Evolutionary conservation across 495 filamentous ascomycete species (phyloP).

Genomic region (Trypethelium eluteriae): DNA sequence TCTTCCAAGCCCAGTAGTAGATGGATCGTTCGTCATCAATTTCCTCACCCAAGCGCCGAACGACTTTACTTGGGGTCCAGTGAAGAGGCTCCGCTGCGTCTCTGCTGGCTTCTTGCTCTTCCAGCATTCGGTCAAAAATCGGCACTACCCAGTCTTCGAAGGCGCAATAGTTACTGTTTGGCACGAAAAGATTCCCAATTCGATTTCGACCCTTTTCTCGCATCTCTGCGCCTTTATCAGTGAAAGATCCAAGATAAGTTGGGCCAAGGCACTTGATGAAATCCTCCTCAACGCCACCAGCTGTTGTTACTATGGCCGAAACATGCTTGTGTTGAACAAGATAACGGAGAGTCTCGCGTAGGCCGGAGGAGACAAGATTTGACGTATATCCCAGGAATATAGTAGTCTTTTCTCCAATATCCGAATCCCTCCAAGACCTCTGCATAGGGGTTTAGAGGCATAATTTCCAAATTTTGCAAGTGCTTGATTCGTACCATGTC

Average conservation of each 20-base stretch:
- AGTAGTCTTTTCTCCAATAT: conserved; percentile 66
- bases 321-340: conserved; percentile 87
- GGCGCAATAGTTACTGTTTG: conserved; percentile 90
- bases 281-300: conserved; percentile 95
- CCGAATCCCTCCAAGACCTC: conserved; percentile 68
- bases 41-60: conserved; percentile 76
- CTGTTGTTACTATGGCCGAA: conserved; percentile 86
- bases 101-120: conserved; percentile 75
- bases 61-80: conserved; percentile 89
- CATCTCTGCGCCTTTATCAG: conserved; percentile 61
- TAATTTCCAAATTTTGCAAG: background rate
- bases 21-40: conserved; percentile 85
- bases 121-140: conserved; percentile 81
- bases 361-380: conserved; percentile 91
- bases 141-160: conserved; percentile 98
- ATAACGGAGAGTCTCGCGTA: conserved; percentile 84
- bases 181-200: conserved; percentile 93
- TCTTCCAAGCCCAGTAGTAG: conserved; percentile 89
- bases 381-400: conserved; percentile 97
- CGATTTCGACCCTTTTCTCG: conserved; percentile 81
- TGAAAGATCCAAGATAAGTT: conserved; percentile 86
- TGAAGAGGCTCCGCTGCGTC: conserved; percentile 56
- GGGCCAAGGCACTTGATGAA: conserved; percentile 94
- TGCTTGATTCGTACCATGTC: conserved; percentile 62
- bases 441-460: conserved; percentile 28